Percentiles rank a stretch among this genome's conserved stretches.
These are phyloP conservation scores for Senna tora DNA, from an alignment of 306 rosid genomes.

Conservation along the genomic window DNA sequence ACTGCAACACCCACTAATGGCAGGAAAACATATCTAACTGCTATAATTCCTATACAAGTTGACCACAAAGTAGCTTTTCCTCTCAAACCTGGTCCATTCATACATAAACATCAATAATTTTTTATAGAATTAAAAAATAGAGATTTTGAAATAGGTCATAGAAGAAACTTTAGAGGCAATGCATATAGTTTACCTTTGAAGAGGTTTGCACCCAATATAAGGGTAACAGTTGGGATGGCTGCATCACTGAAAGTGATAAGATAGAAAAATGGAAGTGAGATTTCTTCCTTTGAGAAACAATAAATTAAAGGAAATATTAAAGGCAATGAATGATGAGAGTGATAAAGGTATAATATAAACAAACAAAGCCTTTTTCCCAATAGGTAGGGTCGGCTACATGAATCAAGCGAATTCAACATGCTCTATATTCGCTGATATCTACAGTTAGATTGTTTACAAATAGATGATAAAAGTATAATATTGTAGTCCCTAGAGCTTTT, in stretches of 20 bases:
- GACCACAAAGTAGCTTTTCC: slow-evolving; percentile 53
- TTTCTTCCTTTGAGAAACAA: not conserved
- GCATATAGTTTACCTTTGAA: slow-evolving; percentile 53
- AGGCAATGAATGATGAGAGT: not conserved
- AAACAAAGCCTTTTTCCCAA: too few species aligned
- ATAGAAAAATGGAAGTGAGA: slow-evolving; percentile 23
- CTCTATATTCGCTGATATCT: too few species aligned
- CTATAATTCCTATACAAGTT: slow-evolving; percentile 55
- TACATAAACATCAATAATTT: not conserved
- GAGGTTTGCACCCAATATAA: slow-evolving; percentile 84
- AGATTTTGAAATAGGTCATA: not conserved
- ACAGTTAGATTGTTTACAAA: too few species aligned
- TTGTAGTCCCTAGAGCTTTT: not conserved
- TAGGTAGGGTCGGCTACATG: too few species aligned
- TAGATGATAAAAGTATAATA: too few species aligned
- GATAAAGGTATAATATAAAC: not conserved
- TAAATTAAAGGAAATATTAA: not conserved
- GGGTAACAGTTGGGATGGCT: slow-evolving; percentile 75
- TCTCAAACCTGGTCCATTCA: slow-evolving; percentile 59
- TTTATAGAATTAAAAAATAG: not conserved
- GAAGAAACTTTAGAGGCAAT: not conserved
- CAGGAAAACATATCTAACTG: slow-evolving; percentile 61
- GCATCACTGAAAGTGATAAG: slow-evolving; percentile 56
- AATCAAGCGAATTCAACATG: too few species aligned
- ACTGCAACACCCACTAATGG: slow-evolving; percentile 64